Evolutionary conservation across 495 filamentous ascomycete genomes (phyloP).

Genomic region (Filosporella fistucella): DNA sequence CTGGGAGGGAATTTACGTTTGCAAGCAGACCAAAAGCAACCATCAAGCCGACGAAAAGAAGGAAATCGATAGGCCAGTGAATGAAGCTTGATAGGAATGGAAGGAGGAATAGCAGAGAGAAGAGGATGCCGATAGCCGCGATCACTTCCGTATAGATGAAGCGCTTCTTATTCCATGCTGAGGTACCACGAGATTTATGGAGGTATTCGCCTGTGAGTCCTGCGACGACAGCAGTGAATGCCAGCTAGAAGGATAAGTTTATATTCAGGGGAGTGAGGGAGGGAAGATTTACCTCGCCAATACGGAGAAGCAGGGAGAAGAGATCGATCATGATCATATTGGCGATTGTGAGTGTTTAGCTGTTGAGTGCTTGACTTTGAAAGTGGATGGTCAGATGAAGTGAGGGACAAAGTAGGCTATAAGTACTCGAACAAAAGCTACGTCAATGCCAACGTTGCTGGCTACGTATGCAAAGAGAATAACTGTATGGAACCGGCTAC

Average conservation of each 20-base stretch:
- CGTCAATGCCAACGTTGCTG: too few species aligned
- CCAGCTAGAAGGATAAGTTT: conserved; percentile 30
- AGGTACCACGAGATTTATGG: conserved; percentile 16
- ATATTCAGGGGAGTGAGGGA: too few species aligned
- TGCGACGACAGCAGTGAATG: conserved; percentile 43
- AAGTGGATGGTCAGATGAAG: background rate
- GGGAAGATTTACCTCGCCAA: conserved; percentile 26
- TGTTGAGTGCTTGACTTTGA: background rate
- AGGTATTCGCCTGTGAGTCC: conserved; percentile 54
- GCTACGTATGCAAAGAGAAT: too few species aligned
- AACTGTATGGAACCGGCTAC: too few species aligned
- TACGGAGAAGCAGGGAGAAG: conserved; percentile 42
- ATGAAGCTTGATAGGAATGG: conserved; percentile 40
- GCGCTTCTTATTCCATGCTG: conserved; percentile 38
- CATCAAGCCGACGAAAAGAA: conserved; percentile 49
- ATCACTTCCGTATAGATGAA: conserved; percentile 60
- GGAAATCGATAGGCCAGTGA: conserved; percentile 38
- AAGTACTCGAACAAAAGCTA: too few species aligned
- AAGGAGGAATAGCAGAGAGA: conserved; percentile 50
- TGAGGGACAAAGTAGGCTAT: background rate
- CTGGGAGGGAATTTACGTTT: too few species aligned
- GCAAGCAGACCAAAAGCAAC: conserved; percentile 50
- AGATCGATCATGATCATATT: conserved; percentile 37
- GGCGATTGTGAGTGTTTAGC: background rate
- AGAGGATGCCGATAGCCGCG: conserved; percentile 48